phyloP scores from a whole-genome alignment of 2,329 filamentous ascomycete species.

The Cytospora leucostoma region DNA sequence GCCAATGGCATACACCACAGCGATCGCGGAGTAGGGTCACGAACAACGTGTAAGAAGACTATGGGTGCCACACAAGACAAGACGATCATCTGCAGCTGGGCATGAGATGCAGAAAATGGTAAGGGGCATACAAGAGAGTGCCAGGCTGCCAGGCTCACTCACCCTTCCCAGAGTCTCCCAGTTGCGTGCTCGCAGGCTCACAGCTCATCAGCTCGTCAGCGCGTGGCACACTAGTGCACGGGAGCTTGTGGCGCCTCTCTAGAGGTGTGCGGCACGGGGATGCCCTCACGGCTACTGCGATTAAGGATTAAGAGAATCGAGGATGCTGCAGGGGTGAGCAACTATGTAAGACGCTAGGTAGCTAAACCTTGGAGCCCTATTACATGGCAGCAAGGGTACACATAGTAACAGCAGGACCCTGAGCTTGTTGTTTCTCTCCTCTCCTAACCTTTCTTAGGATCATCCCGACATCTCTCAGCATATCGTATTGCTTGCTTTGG shows the following conservation, averaged over 20 bases:
- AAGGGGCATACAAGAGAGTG: background rate
- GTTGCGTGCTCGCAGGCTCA: no score
- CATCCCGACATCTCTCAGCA: background rate
- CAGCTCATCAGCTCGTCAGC: no score
- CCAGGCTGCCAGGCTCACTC: no score
- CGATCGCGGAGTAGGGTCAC: slow-evolving; percentile 10
- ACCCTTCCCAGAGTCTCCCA: no score
- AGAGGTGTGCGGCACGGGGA: background rate
- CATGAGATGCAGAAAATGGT: slow-evolving; percentile 1
- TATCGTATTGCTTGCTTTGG: background rate
- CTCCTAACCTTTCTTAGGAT: background rate
- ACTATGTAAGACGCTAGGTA: background rate
- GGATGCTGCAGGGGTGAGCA: background rate
- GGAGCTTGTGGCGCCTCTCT: background rate
- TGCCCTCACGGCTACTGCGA: background rate
- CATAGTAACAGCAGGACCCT: background rate
- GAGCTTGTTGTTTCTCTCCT: background rate
- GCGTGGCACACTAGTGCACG: background rate
- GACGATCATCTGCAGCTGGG: slow-evolving; percentile 19
- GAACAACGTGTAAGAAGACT: slow-evolving; percentile 16
- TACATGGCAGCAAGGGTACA: background rate
- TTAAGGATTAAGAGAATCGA: background rate
- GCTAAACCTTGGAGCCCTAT: background rate
- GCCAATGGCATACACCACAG: background rate
- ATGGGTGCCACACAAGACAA: slow-evolving; percentile 13